A percentile compares a stretch with the other conserved stretches of the same genome.
phyloP scores from a whole-genome alignment of 257 asterid genomes.

The Ligustrum vulgare region DNA sequence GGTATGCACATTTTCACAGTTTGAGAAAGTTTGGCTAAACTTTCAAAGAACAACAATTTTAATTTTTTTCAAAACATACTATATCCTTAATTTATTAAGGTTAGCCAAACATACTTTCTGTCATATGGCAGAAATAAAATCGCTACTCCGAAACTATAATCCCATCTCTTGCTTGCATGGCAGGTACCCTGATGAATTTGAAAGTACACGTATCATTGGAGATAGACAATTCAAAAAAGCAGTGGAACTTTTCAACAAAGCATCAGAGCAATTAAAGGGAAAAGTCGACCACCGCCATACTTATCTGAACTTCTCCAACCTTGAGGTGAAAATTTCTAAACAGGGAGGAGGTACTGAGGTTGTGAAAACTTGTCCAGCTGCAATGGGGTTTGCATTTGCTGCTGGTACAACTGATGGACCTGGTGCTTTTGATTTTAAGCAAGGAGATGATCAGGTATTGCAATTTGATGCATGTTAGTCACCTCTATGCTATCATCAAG shows the following conservation, averaged over 20 bases:
- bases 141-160: constrained; percentile 11
- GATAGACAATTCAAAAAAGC: constrained; percentile 90
- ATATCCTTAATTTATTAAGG: not conserved
- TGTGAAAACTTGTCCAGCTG: constrained; percentile 93
- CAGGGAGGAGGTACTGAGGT: constrained; percentile 55
- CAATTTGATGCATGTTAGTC: constrained; percentile 15
- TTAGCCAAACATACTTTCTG: not conserved
- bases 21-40: not conserved
- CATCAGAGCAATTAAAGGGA: constrained; percentile 73
- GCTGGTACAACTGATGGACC: constrained; percentile 99
- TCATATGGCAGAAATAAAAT: not conserved
- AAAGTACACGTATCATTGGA: constrained; percentile 93
- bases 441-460: constrained; percentile 82
- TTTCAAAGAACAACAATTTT: not conserved
- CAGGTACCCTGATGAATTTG: constrained; percentile 94
- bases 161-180: constrained; percentile 30
- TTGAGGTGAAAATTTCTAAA: constrained; percentile 63
- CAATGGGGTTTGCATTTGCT: constrained; percentile 99
- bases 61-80: not conserved
- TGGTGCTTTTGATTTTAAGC: constrained; percentile 98
- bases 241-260: constrained; percentile 67
- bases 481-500: constrained; percentile 10
- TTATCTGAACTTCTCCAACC: constrained; percentile 73
- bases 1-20: constrained; percentile 46
- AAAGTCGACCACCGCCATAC: constrained; percentile 81